Percentiles rank a stretch among this genome's conserved stretches.
Evolutionary conservation across 495 filamentous ascomycete genomes (phyloP).

Genomic region (Neurospora sp.): DNA sequence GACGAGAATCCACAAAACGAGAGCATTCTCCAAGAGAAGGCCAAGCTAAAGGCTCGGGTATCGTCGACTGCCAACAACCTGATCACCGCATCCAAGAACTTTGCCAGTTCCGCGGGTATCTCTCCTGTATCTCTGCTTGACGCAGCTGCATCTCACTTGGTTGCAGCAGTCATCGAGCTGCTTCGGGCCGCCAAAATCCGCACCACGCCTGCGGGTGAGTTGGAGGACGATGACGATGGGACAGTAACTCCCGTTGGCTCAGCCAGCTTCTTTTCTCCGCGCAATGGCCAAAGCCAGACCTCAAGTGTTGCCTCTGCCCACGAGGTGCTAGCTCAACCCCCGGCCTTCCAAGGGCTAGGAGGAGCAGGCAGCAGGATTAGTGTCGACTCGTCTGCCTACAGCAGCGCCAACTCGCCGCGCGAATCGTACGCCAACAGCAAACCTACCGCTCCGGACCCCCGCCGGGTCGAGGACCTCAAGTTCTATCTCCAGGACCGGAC

Average conservation of each 20-base stretch:
- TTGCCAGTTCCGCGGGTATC: conserved; percentile 67
- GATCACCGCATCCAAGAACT: conserved; percentile 89
- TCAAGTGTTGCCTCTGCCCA: conserved; percentile 22
- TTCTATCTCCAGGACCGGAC: conserved; percentile 81
- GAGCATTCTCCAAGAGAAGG: conserved; percentile 38
- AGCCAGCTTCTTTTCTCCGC: conserved; percentile 42
- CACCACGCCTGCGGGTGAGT: conserved; percentile 58
- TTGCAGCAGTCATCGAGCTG: conserved; percentile 74
- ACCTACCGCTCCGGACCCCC: conserved; percentile 21
- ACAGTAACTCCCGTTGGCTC: conserved; percentile 42
- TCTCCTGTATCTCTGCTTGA: conserved; percentile 91
- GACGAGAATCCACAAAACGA: conserved; percentile 45
- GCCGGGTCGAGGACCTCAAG: conserved; percentile 60
- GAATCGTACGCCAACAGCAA: conserved; percentile 36
- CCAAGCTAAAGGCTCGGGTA: conserved; percentile 66
- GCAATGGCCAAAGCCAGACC: conserved; percentile 23
- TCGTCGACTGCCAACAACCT: conserved; percentile 91
- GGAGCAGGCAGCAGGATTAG: conserved; percentile 25
- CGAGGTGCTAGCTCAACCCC: conserved; percentile 25
- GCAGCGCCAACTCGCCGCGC: conserved; percentile 42
- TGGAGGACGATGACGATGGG: conserved; percentile 65
- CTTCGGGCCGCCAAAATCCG: conserved; percentile 75
- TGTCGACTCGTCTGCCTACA: conserved; percentile 44
- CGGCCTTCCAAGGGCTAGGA: conserved; percentile 39
- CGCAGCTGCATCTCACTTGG: conserved; percentile 88